A percentile compares a stretch with the other conserved stretches of the same genome.
These are phyloP conservation scores for Naganishia vishniacii DNA, from an alignment of 768 basidiomycete genomes.

Conservation along the genomic window DNA sequence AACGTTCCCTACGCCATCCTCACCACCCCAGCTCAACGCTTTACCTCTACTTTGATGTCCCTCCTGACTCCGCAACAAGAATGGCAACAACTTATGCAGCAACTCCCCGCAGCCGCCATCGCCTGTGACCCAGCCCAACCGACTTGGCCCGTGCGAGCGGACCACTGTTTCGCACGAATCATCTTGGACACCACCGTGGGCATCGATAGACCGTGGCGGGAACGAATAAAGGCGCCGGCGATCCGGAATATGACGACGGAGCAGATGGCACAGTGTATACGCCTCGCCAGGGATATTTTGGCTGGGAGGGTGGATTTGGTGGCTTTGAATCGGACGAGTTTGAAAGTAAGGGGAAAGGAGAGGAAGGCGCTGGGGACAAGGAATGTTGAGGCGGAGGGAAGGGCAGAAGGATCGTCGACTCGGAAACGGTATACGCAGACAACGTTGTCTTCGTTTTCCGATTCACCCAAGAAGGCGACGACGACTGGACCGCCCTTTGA, in stretches of 20 bases:
- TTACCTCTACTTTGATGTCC: no score
- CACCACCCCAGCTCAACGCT: no score
- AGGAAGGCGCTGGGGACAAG: background rate
- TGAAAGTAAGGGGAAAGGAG: slow-evolving; percentile 10
- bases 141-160: slow-evolving; percentile 6
- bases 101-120: slow-evolving; percentile 15
- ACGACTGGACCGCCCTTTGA: no score
- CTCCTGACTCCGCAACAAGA: background rate
- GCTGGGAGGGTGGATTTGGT: slow-evolving; percentile 8
- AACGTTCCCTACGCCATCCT: no score
- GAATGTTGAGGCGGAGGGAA: background rate
- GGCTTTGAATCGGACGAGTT: slow-evolving; percentile 2
- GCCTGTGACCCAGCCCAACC: slow-evolving; percentile 13
- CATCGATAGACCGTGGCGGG: slow-evolving; percentile 3
- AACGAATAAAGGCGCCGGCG: background rate
- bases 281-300: slow-evolving; percentile 1
- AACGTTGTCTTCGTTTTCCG: background rate
- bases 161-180: slow-evolving; percentile 23
- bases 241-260: slow-evolving; percentile 3
- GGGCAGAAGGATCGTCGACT: background rate
- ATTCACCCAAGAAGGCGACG: background rate
- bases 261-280: slow-evolving; percentile 3
- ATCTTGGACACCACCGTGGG: slow-evolving; percentile 15
- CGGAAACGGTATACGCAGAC: background rate
- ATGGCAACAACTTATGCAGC: background rate